phyloP scores from a whole-genome alignment of 1,139 yeast genomes.

The Nakaseomyces delphensis region DNA sequence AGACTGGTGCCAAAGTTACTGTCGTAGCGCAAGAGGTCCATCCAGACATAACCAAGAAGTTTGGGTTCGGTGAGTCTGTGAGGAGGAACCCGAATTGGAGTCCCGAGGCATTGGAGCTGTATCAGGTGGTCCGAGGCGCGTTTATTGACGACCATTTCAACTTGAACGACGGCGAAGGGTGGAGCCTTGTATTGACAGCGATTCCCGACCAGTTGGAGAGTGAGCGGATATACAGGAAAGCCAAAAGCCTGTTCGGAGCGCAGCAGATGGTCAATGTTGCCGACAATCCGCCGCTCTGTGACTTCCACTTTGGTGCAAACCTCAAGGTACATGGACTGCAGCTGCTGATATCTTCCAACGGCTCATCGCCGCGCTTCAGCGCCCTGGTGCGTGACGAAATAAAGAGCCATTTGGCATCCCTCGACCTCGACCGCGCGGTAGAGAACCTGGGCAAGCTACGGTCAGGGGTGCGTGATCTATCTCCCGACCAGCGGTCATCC shows the following conservation, averaged over 20 bases:
- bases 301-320: constrained; percentile 31
- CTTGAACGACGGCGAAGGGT: constrained; percentile 14
- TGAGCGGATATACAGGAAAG: constrained; percentile 20
- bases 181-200: constrained; percentile 27
- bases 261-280: constrained; percentile 31
- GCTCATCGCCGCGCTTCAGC: constrained; percentile 29
- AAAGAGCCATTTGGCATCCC: constrained; percentile 11
- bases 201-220: constrained; percentile 24
- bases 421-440: constrained; percentile 22
- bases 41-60: constrained; percentile 11
- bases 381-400: constrained; percentile 28
- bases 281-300: constrained; percentile 31
- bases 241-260: constrained; percentile 21
- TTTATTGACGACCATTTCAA: constrained; percentile 16
- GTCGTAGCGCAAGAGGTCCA: constrained; percentile 25
- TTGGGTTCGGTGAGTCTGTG: constrained; percentile 1
- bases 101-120: constrained; percentile 10
- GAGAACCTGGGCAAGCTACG: constrained; percentile 23
- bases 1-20: constrained; percentile 30
- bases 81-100: constrained; percentile 2
- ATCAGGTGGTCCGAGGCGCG: constrained; percentile 13
- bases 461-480: constrained; percentile 15
- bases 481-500: constrained; percentile 14
- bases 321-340: constrained; percentile 18
- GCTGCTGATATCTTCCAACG: constrained; percentile 29